Base-by-base conservation (phyloP, 2,329 filamentous ascomycete genomes). In the Monilinia vaccinii-corymbosi region DNA sequence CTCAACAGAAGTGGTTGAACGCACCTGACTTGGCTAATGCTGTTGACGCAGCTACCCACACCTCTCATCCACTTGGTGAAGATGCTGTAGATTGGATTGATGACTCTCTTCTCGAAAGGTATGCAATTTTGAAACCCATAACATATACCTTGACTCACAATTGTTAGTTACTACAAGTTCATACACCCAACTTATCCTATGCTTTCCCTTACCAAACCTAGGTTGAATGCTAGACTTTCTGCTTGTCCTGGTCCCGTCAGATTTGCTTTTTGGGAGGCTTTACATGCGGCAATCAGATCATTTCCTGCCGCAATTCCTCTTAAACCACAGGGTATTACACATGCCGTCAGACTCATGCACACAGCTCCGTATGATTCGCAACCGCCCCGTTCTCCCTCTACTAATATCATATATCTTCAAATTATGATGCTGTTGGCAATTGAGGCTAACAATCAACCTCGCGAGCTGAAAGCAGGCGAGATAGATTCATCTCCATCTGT, bases 141-240 rank as follows among this genome's bases (percentile, higher is more conserved):
- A 18, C 1, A 1, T 8, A 4, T n/a, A 34, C 9, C 21, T 3
- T 25, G 50, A 56, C 69, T 71, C 62, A 70, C 56, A n/a, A 48
- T 21, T n/a, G 14, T 10, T 59, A 85, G 82, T 64, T 90, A 89
- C 65, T 79, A 88, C 57, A 77, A 77, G 5, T 75, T 81, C 16
- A 81, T 90, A 23, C 86, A 90, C 66, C 82, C 83, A 16, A 81
- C 81, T 4, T 85, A 88, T 60, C 87, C 87, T 0, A 76, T 91
- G 48, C 75, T 91, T 14, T 80, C 86, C 1, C 77, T 77, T 56
- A 82, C 74, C 58, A 84, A 81, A 66, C 72, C 74, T 16, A 77
- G 78, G n/a, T 71, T 88, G 11, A 79, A 82, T 60, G 76, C 77
- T 10, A 76, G 83, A 23, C 72, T 90, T 23, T 75, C 75, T 3